A percentile compares a stretch with the other conserved stretches of the same genome.
These are phyloP conservation scores for Canariomyces notabilis DNA, from an alignment of 2,329 filamentous ascomycete genomes.

Conservation along the genomic window DNA sequence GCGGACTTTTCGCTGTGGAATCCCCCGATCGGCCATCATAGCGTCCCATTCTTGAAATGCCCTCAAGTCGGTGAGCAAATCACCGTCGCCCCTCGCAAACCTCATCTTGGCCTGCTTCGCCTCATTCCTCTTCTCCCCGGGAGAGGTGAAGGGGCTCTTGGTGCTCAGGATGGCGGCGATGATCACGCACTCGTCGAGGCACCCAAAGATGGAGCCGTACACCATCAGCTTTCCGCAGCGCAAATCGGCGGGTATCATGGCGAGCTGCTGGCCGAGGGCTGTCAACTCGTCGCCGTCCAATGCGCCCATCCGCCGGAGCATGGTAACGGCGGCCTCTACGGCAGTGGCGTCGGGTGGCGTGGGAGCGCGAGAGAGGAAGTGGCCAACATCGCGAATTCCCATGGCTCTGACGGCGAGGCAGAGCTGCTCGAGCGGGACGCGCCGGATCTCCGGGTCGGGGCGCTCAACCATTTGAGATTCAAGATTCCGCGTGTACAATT, in stretches of 20 bases:
- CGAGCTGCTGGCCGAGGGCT: conserved; percentile 85
- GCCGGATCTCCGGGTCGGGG: conserved; percentile 87
- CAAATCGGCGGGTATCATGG: conserved; percentile 89
- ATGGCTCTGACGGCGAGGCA: conserved; percentile 93
- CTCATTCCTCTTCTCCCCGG: conserved; percentile 75
- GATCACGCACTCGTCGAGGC: conserved; percentile 79
- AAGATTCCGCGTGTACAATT: conserved; percentile 82
- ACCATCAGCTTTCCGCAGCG: conserved; percentile 93
- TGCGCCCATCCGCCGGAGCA: conserved; percentile 81
- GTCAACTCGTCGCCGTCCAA: conserved; percentile 83
- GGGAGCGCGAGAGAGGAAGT: conserved; percentile 78
- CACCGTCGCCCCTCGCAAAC: conserved; percentile 76
- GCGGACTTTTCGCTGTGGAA: conserved; percentile 59
- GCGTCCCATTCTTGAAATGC: conserved; percentile 79
- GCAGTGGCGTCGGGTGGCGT: conserved; percentile 83
- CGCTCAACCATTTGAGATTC: conserved; percentile 83
- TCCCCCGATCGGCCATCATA: conserved; percentile 50
- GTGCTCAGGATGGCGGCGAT: conserved; percentile 91
- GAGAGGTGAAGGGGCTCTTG: conserved; percentile 79
- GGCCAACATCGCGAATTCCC: conserved; percentile 76
- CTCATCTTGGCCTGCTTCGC: conserved; percentile 68
- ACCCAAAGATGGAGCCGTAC: conserved; percentile 89
- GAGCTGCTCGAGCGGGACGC: conserved; percentile 89
- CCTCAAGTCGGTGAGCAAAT: conserved; percentile 79
- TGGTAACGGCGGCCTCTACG: conserved; percentile 75